Evolutionary conservation across 2,329 filamentous ascomycete genomes (phyloP), one percentile per base, ranked within the genome.

Genomic region (Beauveria caledonica): DNA sequence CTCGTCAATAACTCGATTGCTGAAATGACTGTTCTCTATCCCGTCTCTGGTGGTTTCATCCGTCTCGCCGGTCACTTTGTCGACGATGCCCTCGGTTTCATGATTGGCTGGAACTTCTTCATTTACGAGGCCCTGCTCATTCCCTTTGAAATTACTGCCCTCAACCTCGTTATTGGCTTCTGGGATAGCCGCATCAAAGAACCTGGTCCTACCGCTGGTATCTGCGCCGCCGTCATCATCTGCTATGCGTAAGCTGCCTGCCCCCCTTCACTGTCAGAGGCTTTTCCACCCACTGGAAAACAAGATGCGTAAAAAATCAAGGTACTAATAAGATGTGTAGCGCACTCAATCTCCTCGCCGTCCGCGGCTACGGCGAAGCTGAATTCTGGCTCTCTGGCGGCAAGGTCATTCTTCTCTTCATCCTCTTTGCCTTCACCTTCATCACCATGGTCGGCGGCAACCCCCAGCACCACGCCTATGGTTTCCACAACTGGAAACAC

Each of bases 371-470:
- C 66, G 86, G 87, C 64, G 86, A 89, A 69, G 82, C 86, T 11
- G 89, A 92, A 68, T 92, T 92, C 67, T 86, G 81, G 80, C 75
- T 86, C 3, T 80, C 82, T 2, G 74, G 73, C 44, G 84, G 85
- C 64, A 89, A 89, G 70, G 78, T 89, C 39, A 70, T 89, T 23
- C 77, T 89, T 51, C 87, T 88, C 65, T 76, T 86, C 62, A 83
- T 85, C 13, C 76, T 90, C 58, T 86, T 90, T 70, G 74, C 79
- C 67, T 92, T 88, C 73, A 92, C 89, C n/a, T 88, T 93, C 68
- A 79, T 93, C 66, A 86, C 85, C 53, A 91, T 92, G 86, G 77
- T 90, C 8, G 89, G 89, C 40, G 89, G 87, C 33, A 92, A 92
- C 65, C 89, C 89, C 0, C 69, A 84, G 6, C 76, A 83, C 52